Conservation (phyloP, 2,329 filamentous ascomycete species). For the Scedosporium boydii region DNA sequence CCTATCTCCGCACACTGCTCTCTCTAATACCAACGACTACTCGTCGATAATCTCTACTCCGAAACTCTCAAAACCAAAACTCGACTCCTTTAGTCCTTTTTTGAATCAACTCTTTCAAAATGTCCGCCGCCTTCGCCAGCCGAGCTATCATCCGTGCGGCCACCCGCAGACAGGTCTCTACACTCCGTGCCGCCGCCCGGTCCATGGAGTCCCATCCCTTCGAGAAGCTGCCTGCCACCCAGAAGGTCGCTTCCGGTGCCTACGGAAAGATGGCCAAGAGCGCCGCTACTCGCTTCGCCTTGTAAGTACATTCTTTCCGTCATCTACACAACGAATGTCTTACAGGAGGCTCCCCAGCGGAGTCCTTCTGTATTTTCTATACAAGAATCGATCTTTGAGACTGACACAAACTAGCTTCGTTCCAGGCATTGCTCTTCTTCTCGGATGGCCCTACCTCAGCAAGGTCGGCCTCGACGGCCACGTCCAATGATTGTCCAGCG, state of each 20-base stretch:
- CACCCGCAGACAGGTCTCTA: constrained; percentile 24
- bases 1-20: neutral
- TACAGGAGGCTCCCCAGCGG: neutral
- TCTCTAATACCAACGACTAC: neutral
- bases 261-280: constrained; percentile 23
- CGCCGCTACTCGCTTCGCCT: constrained; percentile 18
- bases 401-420: constrained; percentile 19
- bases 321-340: neutral
- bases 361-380: neutral
- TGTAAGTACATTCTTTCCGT: constrained; percentile 19
- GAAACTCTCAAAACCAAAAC: neutral
- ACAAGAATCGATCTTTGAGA: neutral
- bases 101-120: neutral
- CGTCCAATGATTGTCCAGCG: constrained; percentile 10
- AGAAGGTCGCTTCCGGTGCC: constrained; percentile 19
- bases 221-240: constrained; percentile 19
- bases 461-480: constrained; percentile 20
- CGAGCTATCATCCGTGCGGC: constrained; percentile 8
- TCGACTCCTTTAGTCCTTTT: neutral
- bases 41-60: neutral
- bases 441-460: constrained; percentile 24
- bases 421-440: constrained; percentile 21
- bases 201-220: constrained; percentile 26
- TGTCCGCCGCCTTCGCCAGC: neutral
- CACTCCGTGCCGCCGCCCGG: constrained; percentile 22